Conservation (phyloP, 2,329 filamentous ascomycete species). For the Xylaria hypoxylon region DNA sequence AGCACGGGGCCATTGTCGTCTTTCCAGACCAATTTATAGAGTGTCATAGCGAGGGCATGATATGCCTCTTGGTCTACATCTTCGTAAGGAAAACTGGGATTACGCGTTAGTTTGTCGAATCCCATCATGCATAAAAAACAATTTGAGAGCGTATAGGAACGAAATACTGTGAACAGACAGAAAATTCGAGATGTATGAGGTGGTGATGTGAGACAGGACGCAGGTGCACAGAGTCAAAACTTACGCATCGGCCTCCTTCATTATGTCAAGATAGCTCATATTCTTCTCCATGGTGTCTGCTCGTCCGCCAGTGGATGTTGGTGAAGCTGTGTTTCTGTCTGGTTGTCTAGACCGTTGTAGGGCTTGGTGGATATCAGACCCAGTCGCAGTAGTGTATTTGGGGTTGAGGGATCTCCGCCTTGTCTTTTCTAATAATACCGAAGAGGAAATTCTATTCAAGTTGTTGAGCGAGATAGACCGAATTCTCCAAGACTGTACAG, state of each 20-base stretch:
- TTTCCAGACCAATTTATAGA: conserved; percentile 75
- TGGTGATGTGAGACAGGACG: not conserved
- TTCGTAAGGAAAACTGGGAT: conserved; percentile 79
- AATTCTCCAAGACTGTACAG: not conserved
- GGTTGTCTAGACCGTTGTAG: conserved; percentile 7
- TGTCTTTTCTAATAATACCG: not conserved
- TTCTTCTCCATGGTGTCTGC: conserved; percentile 34
- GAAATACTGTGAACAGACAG: too few relatives aligned
- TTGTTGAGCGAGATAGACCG: not conserved
- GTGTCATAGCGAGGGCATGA: conserved; percentile 65
- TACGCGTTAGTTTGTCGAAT: conserved; percentile 12
- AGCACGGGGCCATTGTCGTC: conserved; percentile 60
- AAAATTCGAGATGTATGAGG: not conserved
- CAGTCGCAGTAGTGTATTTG: not conserved
- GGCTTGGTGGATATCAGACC: conserved; percentile 7
- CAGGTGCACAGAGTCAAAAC: not conserved
- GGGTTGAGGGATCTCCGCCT: not conserved
- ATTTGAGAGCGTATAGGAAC: too few relatives aligned
- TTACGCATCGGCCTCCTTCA: conserved; percentile 67
- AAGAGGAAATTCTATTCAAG: not conserved
- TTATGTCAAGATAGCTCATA: conserved; percentile 62
- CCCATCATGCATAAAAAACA: not conserved
- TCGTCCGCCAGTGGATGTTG: not conserved
- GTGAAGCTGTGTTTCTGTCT: not conserved
- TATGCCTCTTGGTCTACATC: conserved; percentile 69